phyloP scores from a whole-genome alignment of 1,284 basidiomycete genomes.

The Apiotrichum gracile region DNA sequence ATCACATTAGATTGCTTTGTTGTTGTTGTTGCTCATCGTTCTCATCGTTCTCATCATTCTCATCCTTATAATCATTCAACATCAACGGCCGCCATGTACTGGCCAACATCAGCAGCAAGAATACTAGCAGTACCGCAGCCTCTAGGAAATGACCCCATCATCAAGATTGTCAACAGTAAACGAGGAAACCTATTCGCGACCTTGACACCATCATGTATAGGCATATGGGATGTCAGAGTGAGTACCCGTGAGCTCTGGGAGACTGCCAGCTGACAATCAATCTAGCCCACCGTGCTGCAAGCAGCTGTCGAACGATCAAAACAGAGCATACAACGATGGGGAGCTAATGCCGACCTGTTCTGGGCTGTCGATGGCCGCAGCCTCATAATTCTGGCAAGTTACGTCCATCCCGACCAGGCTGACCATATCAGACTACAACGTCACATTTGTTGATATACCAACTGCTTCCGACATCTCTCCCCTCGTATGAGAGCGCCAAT shows the following conservation, averaged over 20 bases:
- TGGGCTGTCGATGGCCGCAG: slow-evolving; percentile 75
- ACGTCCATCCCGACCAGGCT: neutral
- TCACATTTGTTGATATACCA: slow-evolving; percentile 72
- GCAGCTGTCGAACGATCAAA: slow-evolving; percentile 68
- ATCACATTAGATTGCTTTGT: too few species aligned
- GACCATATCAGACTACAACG: slow-evolving; percentile 57
- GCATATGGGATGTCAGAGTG: slow-evolving; percentile 79
- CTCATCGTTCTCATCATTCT: too few species aligned
- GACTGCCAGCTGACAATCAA: slow-evolving; percentile 1
- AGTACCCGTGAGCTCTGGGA: too few species aligned
- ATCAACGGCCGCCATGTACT: slow-evolving; percentile 36
- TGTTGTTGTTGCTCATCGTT: too few species aligned
- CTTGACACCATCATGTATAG: slow-evolving; percentile 60
- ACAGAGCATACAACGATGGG: slow-evolving; percentile 70
- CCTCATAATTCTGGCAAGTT: slow-evolving; percentile 67
- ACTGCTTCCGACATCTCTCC: slow-evolving; percentile 57
- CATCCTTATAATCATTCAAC: neutral
- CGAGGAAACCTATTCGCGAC: slow-evolving; percentile 72
- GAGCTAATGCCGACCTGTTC: slow-evolving; percentile 62
- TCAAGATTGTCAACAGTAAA: slow-evolving; percentile 60
- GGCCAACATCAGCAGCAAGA: slow-evolving; percentile 40
- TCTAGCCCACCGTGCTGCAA: slow-evolving; percentile 69
- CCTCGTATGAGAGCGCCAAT: slow-evolving; percentile 28
- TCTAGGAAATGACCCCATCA: slow-evolving; percentile 51
- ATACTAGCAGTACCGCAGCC: slow-evolving; percentile 26